Percentiles rank a stretch among this genome's conserved stretches.
These are phyloP conservation scores for Gastrolobium bilobum DNA, from an alignment of 306 rosid species.

Conservation along the genomic window DNA sequence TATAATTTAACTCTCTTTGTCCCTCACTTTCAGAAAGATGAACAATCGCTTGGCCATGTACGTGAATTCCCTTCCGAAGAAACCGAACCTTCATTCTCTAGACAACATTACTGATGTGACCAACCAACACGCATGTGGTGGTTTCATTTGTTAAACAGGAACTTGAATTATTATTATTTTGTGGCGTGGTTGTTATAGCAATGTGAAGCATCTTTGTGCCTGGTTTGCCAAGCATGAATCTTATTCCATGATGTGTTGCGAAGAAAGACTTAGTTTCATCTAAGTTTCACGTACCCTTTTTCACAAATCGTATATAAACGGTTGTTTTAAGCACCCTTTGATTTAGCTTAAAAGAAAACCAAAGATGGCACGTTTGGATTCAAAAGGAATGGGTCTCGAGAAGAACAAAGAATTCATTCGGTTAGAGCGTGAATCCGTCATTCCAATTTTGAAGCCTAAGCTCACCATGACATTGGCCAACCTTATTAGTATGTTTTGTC, in stretches of 20 bases:
- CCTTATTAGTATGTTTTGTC: conserved; percentile 68
- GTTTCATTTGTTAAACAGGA: conserved; percentile 11
- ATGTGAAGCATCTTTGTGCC: conserved; percentile 26
- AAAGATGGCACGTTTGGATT: conserved; percentile 25
- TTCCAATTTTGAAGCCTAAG: conserved; percentile 80
- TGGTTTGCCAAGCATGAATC: conserved; percentile 51
- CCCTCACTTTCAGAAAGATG: neutral
- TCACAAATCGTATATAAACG: neutral
- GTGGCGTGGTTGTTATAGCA: neutral
- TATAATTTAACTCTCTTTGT: neutral
- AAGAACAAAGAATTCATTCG: conserved; percentile 70
- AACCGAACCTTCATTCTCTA: conserved; percentile 16
- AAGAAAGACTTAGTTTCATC: conserved; percentile 38
- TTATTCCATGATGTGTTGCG: conserved; percentile 38
- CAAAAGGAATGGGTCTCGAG: conserved; percentile 21
- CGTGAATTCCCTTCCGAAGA: neutral
- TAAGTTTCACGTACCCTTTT: conserved; percentile 27
- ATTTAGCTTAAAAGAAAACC: conserved; percentile 4
- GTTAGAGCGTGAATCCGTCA: conserved; percentile 88
- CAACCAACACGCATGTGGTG: conserved; percentile 22
- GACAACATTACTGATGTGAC: neutral
- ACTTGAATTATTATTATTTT: neutral
- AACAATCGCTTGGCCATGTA: conserved; percentile 21
- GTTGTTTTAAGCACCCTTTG: conserved; percentile 6
- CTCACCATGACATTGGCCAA: conserved; percentile 79